phyloP scores from a whole-genome alignment of 106 monocot genomes.

The Acanthochlamys bracteata region DNA sequence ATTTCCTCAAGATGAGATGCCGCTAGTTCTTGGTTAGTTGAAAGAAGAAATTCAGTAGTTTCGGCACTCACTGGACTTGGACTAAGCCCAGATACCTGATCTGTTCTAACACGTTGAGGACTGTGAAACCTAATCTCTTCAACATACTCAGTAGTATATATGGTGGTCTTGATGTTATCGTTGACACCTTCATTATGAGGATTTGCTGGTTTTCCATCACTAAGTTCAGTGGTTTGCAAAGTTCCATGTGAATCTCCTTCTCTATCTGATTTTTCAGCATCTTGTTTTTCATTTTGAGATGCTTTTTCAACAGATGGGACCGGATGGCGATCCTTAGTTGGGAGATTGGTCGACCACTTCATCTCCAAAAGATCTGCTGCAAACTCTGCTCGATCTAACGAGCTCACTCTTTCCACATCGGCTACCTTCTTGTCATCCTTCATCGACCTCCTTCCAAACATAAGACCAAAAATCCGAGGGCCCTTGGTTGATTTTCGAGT shows the following conservation, averaged over 20 bases:
- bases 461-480: slow-evolving; percentile 28
- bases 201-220: slow-evolving; percentile 1
- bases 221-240: background rate
- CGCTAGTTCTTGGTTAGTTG: background rate
- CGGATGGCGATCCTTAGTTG: background rate
- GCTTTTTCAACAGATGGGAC: slow-evolving; percentile 1
- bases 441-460: slow-evolving; percentile 54
- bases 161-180: slow-evolving; percentile 5
- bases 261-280: slow-evolving; percentile 6
- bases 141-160: slow-evolving; percentile 5
- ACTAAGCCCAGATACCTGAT: background rate
- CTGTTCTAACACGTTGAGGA: background rate
- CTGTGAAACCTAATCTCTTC: slow-evolving; percentile 14
- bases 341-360: slow-evolving; percentile 71
- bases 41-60: background rate
- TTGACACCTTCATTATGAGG: background rate
- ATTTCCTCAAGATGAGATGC: slow-evolving; percentile 5
- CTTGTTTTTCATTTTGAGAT: slow-evolving; percentile 1
- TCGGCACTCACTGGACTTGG: no score
- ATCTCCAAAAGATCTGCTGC: slow-evolving; percentile 65
- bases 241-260: background rate
- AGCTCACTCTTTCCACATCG: slow-evolving; percentile 35
- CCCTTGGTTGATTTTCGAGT: slow-evolving; percentile 25
- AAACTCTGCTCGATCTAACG: slow-evolving; percentile 71
- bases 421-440: slow-evolving; percentile 19